Evolutionary conservation across 495 filamentous ascomycete genomes (phyloP), one percentile per base, ranked within the genome.

Genomic region (Penicillium flavigenum): DNA sequence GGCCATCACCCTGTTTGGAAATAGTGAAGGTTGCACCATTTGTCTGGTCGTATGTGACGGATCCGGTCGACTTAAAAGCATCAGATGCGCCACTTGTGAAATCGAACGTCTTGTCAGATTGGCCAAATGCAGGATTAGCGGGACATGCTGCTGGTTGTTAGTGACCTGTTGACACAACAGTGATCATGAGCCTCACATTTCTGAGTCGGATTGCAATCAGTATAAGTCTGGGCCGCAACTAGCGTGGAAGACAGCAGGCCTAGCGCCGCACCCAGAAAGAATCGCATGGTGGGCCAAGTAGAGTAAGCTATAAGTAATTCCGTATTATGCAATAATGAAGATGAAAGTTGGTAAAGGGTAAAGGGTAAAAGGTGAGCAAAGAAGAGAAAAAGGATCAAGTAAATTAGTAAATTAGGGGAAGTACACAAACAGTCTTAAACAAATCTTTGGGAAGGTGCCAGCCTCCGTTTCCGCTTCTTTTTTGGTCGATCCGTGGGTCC

Each of bases 1-100:
- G 94, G 3, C 90, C 82, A 70, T 98, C 91, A 41, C 91, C 91
- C 49, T 84, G 71, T 63, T 87, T 79, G n/a, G 86, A 76, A 44
- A 98, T 86, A n/a, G 90, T 91, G 71, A 98, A 96, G 5, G 78
- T 80, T 14, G 82, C 91, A 44, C 95, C 94, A 69, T 90, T 85
- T 27, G 81, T 78, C 60, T 24, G 44, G 51, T 82, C 85, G 71
- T 92, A 96, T 0, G 85, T 83, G 14, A 80, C 73, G 46, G 79
- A 83, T 54, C 89, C 89, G 47, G 81, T 76, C 3, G 83, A 67
- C 8, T 84, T 85, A 70, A 96, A 96, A 31, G 85, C 86, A 39
- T 80, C 79, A 8, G 84, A 85, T 22, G 72, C 59, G 57, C 91
- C 90, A 61, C 81, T 70, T 22, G 86, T 88, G 73, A 97, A 95